Percentiles rank a stretch among this genome's conserved stretches.
phyloP scores from a whole-genome alignment of 306 rosid species.

The Cucurbita moschata region DNA sequence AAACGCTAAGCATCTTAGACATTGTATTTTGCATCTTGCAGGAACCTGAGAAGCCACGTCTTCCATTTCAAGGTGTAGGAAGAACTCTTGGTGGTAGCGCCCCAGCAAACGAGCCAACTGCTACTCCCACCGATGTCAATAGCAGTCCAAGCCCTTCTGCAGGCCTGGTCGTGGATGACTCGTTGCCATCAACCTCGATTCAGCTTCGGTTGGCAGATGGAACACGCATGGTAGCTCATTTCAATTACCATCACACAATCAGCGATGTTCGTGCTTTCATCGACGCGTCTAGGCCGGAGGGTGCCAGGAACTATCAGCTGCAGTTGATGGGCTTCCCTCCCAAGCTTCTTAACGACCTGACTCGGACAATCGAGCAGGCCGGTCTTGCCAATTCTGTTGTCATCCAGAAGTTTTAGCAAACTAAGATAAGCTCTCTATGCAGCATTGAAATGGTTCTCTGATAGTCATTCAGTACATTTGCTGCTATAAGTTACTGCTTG shows the following conservation, averaged over 20 bases:
- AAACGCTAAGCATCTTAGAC: neutral
- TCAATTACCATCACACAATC: constrained; percentile 55
- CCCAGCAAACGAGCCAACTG: constrained; percentile 34
- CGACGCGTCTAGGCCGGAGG: constrained; percentile 59
- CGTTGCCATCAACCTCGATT: constrained; percentile 62
- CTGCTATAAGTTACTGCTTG: neutral
- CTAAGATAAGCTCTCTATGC: neutral
- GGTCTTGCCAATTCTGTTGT: constrained; percentile 90
- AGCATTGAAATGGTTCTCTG: neutral
- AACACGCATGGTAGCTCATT: constrained; percentile 57
- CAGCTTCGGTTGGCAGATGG: constrained; percentile 93
- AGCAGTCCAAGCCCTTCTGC: constrained; percentile 30
- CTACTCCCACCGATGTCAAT: constrained; percentile 16
- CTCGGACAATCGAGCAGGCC: constrained; percentile 69
- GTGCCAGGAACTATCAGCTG: constrained; percentile 48
- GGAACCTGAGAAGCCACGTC: constrained; percentile 61
- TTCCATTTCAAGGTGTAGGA: constrained; percentile 80
- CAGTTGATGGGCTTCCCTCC: constrained; percentile 95
- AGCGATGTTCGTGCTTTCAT: constrained; percentile 55
- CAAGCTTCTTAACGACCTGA: constrained; percentile 50
- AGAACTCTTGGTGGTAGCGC: constrained; percentile 78
- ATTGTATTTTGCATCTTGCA: constrained; percentile 14
- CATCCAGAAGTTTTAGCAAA: constrained; percentile 63
- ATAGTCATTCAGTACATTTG: neutral
- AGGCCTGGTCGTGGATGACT: constrained; percentile 51